Evolutionary conservation across 2,329 filamentous ascomycete species (phyloP), one percentile per base, ranked within the genome.

Genomic region (Blastomyces percursus): DNA sequence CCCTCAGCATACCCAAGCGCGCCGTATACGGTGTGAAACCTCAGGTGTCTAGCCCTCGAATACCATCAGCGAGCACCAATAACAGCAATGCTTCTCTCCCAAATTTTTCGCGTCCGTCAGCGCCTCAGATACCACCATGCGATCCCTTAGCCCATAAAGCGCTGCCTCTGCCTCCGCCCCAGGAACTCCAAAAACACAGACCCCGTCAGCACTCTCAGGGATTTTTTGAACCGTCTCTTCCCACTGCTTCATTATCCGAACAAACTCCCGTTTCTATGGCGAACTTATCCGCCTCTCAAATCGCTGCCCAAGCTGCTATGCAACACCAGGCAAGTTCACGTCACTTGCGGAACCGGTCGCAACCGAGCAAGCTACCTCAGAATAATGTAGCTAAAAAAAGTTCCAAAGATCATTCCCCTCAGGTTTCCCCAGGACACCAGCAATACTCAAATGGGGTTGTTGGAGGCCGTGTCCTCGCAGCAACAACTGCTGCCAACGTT

Each of bases 261-360:
- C 76, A 74, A 66, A 69, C 70, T 30, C 69, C 68, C 63, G 71
- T 74, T 69, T 59, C 52, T 21, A 76, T 78, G 65, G 70, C 72
- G 14, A 76, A 76, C 42, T 77, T 86, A 59, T 81, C 79, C 52
- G 80, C 85, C 4, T 86, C 84, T 59, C 81, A 84, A 68, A 86
- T 87, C 66, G 85, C 86, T 19, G 85, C 85, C 35, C 85, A 87
- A 72, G 80, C 85, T 60, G 85, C 85, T 27, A 87, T 87, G 81
- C 82, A 85, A 67, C 78, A 80, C 64, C 76, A 69, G 68, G 75
- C 65, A 74, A 38, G 48, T 19, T 32, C 57, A 7, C 75, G 75
- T 74, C 54, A 76, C 65, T 75, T 74, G 61, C 76, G 82, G 63
- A 84, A 82, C 72, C 81, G 83, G 54, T 84, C 83, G 9, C 80